Evolutionary conservation across 108 stramenopile genomes (phyloP), one percentile per base, ranked within the genome.

Genomic region (Seminavis robusta): DNA sequence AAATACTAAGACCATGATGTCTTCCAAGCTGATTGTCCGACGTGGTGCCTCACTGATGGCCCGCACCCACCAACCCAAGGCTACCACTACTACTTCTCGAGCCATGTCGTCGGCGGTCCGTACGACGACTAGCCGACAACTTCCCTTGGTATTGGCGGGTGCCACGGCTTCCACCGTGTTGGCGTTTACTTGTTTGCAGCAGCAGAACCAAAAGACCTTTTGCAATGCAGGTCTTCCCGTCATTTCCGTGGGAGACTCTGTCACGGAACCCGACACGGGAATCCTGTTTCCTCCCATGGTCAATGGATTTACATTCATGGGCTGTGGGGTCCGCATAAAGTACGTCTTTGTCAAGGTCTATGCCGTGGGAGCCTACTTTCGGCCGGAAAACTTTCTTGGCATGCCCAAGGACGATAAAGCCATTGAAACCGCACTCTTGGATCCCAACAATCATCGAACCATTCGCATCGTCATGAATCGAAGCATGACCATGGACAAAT

Each of bases 401-500:
- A 84, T 93, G 83, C 48, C 75, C 47, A 57, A 70, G 13, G 64
- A 69, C 23, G 28, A 46, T 4, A 77, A 60, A 19, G 58, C 60
- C n/a, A 65, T 80, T n/a, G 56, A 86, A 59, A 78, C 76, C 51
- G 88, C 87, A 13, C 54, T 89, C 17, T 33, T 85, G 32, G 84
- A 86, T 77, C 86, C 93, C 15, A 80, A 44, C 33, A 86, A 88
- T 67, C 84, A 84, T 32, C 70, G 88, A 38, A 88, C 88, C 16
- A 86, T 94, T 57, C 82, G 88, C 25, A 90, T 94, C 54, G 88
- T 94, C 46, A 88, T 94, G 86, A 86, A 85, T 65, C 80, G 88
- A 48, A 63, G 61, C 49, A 67, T 94, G 38, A 74, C 80, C 42
- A 83, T 88, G 29, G 82, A 94, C 21, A 94, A 94, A 68, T 94